Evolutionary conservation across 257 asterid species (phyloP).

Genomic region (Sherardia arvensis): DNA sequence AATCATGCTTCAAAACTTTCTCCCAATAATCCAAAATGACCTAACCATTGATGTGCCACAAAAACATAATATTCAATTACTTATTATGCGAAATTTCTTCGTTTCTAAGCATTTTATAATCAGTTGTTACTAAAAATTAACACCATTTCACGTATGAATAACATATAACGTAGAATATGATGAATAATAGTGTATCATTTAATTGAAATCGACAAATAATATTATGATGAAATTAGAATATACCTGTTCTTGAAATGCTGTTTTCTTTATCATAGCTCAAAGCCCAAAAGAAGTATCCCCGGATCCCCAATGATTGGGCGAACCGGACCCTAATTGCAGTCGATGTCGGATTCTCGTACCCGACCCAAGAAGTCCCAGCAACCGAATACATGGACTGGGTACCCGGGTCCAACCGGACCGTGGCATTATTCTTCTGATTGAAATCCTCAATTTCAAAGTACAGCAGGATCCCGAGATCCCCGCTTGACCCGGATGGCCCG

Average conservation of each 20-base stretch:
- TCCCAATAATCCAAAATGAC: background rate
- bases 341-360: conserved; percentile 52
- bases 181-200: no score
- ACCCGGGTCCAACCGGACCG: conserved; percentile 36
- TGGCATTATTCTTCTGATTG: conserved; percentile 40
- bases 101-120: no score
- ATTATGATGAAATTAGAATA: background rate
- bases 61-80: background rate
- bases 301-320: conserved; percentile 39
- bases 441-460: conserved; percentile 48
- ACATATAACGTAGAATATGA: no score
- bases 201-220: no score
- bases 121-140: no score
- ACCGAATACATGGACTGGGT: conserved; percentile 61
- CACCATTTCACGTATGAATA: no score
- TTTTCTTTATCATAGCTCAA: conserved; percentile 44
- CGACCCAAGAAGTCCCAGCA: conserved; percentile 57
- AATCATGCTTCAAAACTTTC: no score
- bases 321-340: conserved; percentile 31
- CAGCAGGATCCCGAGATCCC: conserved; percentile 33
- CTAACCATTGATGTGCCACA: background rate
- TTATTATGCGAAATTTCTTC: no score
- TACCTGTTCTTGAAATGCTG: conserved; percentile 56
- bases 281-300: conserved; percentile 90
- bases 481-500: conserved; percentile 42